Percentiles rank a stretch among this genome's conserved stretches.
Evolutionary conservation across 495 filamentous ascomycete genomes (phyloP).

Genomic region (Thermothielavioides terrestris): DNA sequence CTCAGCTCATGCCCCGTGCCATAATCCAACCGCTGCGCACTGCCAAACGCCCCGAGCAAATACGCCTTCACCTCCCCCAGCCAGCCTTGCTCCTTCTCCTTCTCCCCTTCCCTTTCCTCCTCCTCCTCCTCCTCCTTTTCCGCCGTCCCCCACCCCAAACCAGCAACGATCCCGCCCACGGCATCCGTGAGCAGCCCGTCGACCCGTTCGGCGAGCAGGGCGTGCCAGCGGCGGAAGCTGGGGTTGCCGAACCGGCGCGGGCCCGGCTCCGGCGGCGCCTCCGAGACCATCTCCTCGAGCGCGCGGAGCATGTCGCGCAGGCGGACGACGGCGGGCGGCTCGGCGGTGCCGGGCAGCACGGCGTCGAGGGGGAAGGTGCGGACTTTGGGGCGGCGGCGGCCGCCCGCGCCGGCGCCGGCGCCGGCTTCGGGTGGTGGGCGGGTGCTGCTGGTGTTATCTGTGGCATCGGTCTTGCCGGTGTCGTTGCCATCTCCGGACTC

Average conservation of each 20-base stretch:
- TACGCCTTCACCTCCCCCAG: constrained; percentile 64
- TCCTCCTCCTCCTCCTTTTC: constrained; percentile 3
- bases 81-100: constrained; percentile 6
- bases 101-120: constrained; percentile 5
- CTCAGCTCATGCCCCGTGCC: constrained; percentile 94
- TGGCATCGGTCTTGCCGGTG: too few relatives aligned
- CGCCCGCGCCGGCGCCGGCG: too few relatives aligned
- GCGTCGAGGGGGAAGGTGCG: constrained; percentile 40
- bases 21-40: constrained; percentile 82
- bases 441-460: not conserved
- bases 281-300: constrained; percentile 59
- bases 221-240: constrained; percentile 76
- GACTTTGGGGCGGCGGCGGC: constrained; percentile 6
- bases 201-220: constrained; percentile 52
- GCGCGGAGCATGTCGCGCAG: constrained; percentile 54
- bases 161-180: too few relatives aligned
- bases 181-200: constrained; percentile 48
- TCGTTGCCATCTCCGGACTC: too few relatives aligned
- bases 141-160: constrained; percentile 1
- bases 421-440: too few relatives aligned
- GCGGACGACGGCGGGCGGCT: constrained; percentile 45
- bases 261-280: constrained; percentile 74
- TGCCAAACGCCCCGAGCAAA: constrained; percentile 81
- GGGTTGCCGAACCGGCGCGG: constrained; percentile 87
- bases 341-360: constrained; percentile 17